These are phyloP conservation scores for Tephrocybe sp. DNA, from an alignment of 768 basidiomycete species.

Conservation along the genomic window DNA sequence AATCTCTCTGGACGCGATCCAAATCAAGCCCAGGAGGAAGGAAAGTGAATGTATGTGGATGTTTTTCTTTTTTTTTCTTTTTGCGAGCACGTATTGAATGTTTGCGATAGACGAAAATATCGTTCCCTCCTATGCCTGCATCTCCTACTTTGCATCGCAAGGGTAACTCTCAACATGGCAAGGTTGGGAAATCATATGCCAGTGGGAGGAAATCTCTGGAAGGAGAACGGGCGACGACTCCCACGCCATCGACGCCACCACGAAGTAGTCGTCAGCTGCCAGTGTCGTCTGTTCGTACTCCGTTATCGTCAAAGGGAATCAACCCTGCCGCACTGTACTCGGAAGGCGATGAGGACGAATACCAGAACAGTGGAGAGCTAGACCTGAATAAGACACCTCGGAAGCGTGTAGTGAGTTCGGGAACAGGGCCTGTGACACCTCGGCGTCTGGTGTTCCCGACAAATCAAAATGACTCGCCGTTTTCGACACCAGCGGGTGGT, in stretches of 20 bases:
- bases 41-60: slow-evolving; percentile 26
- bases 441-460: slow-evolving; percentile 36
- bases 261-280: slow-evolving; percentile 19
- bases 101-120: slow-evolving; percentile 31
- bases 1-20: slow-evolving; percentile 23
- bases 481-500: slow-evolving; percentile 32
- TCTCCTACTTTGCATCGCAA: slow-evolving; percentile 47
- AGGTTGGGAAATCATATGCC: slow-evolving; percentile 18
- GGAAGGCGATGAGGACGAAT: slow-evolving; percentile 17
- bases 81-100: slow-evolving; percentile 13
- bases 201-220: slow-evolving; percentile 8
- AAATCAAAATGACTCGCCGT: slow-evolving; percentile 37
- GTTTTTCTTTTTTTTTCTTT: slow-evolving; percentile 5
- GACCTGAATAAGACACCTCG: slow-evolving; percentile 39
- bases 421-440: slow-evolving; percentile 34
- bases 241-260: slow-evolving; percentile 21
- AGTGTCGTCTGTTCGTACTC: slow-evolving; percentile 22
- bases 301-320: slow-evolving; percentile 25
- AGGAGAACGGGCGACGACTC: slow-evolving; percentile 11
- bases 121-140: slow-evolving; percentile 40
- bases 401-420: slow-evolving; percentile 26
- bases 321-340: slow-evolving; percentile 30
- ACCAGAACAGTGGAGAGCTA: slow-evolving; percentile 9
- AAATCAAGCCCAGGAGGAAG: slow-evolving; percentile 26
- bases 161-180: slow-evolving; percentile 11